A percentile compares a stretch with the other conserved stretches of the same genome.
Evolutionary conservation across 768 basidiomycete species (phyloP).

Genomic region (Psilocybe sp.): DNA sequence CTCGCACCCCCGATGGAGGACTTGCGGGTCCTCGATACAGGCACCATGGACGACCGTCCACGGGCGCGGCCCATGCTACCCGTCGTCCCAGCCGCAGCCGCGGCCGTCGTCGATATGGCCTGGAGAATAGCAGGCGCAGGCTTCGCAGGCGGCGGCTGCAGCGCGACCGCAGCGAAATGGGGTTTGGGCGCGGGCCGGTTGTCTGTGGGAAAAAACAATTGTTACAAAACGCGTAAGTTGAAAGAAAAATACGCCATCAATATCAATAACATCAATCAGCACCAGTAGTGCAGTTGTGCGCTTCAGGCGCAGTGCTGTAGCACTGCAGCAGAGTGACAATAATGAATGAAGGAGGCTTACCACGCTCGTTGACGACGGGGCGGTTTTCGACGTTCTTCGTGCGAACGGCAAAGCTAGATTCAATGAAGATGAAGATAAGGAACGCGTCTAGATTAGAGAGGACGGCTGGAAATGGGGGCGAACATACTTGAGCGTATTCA

Average conservation of each 20-base stretch:
- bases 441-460: neutral
- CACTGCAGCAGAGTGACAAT: neutral
- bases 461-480: neutral
- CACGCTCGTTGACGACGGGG: constrained; percentile 74
- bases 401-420: constrained; percentile 69
- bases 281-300: too few relatives aligned
- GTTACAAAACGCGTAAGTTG: constrained; percentile 12
- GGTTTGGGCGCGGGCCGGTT: constrained; percentile 55
- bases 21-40: constrained; percentile 33
- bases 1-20: constrained; percentile 30
- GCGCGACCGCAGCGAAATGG: constrained; percentile 60
- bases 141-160: constrained; percentile 41
- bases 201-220: constrained; percentile 34
- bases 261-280: neutral
- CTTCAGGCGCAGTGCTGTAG: neutral
- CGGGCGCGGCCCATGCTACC: constrained; percentile 20
- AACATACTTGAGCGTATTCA: constrained; percentile 86
- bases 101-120: constrained; percentile 31
- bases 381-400: constrained; percentile 88
- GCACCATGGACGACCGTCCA: constrained; percentile 34
- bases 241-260: too few relatives aligned
- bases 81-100: too few relatives aligned
- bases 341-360: constrained; percentile 31
- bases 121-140: constrained; percentile 47
- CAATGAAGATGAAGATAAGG: constrained; percentile 3